Evolutionary conservation across 495 filamentous ascomycete genomes (phyloP).

Genomic region (Cudoniella acicularis): DNA sequence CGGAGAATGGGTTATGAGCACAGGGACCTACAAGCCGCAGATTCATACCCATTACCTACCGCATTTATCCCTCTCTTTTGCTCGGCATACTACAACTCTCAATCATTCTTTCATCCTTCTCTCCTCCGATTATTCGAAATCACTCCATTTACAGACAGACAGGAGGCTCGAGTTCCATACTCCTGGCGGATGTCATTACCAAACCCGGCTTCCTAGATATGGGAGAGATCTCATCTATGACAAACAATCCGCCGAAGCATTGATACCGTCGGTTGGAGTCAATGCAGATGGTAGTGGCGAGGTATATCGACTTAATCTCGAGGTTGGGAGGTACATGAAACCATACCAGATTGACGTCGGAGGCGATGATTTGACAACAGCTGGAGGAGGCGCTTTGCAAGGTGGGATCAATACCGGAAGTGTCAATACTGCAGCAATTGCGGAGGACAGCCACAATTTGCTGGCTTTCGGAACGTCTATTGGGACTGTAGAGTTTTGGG

Average conservation of each 20-base stretch:
- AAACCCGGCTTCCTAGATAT: conserved; percentile 83
- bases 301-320: conserved; percentile 89
- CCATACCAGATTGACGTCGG: conserved; percentile 76
- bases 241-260: conserved; percentile 76
- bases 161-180: conserved; percentile 94
- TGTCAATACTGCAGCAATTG: conserved; percentile 87
- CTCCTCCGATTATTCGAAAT: conserved; percentile 94
- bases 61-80: conserved; percentile 86
- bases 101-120: conserved; percentile 91
- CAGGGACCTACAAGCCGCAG: conserved; percentile 91
- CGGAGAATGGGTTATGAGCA: conserved; percentile 97
- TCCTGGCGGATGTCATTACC: conserved; percentile 81
- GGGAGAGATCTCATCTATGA: conserved; percentile 87
- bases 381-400: conserved; percentile 66
- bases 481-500: conserved; percentile 97
- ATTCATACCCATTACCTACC: conserved; percentile 94
- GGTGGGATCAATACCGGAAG: conserved; percentile 76
- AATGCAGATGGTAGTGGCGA: conserved; percentile 82
- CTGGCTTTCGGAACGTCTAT: conserved; percentile 92
- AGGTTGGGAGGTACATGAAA: conserved; percentile 86
- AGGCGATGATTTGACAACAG: conserved; percentile 65
- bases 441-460: conserved; percentile 86
- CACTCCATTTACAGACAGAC: conserved; percentile 87
- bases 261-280: conserved; percentile 84
- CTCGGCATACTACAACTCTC: conserved; percentile 88